A percentile compares a stretch with the other conserved stretches of the same genome.
phyloP scores from a whole-genome alignment of 345 rosid genomes.

The Aurinia saxatilis region DNA sequence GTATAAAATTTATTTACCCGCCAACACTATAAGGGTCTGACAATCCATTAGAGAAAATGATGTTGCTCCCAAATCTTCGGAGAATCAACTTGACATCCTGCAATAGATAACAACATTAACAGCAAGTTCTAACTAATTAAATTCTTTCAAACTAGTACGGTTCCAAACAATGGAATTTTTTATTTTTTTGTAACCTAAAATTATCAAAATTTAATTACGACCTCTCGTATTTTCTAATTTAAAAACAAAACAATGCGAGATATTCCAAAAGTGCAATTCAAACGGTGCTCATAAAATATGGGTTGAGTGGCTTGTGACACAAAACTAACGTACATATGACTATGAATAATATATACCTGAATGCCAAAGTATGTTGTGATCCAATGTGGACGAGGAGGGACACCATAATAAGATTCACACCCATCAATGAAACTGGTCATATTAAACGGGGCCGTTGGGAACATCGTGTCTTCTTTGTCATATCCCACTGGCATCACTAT shows the following conservation, averaged over 20 bases:
- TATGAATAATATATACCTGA: slow-evolving; percentile 20
- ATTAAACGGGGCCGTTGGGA: slow-evolving; percentile 42
- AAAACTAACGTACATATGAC: neutral
- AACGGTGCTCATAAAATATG: too few species aligned
- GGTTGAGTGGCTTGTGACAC: neutral
- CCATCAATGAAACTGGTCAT: slow-evolving; percentile 25
- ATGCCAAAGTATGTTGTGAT: slow-evolving; percentile 49
- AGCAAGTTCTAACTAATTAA: neutral
- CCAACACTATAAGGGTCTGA: slow-evolving; percentile 42
- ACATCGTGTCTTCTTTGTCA: slow-evolving; percentile 43
- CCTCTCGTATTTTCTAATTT: too few species aligned
- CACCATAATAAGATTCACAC: slow-evolving; percentile 44
- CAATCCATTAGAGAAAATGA: slow-evolving; percentile 44
- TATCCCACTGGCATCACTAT: slow-evolving; percentile 57
- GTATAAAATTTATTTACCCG: slow-evolving; percentile 28
- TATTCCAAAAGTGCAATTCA: too few species aligned
- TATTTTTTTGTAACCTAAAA: too few species aligned
- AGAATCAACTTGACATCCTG: slow-evolving; percentile 41
- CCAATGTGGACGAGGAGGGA: slow-evolving; percentile 70
- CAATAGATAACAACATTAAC: neutral
- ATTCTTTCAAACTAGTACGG: neutral
- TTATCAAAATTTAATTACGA: too few species aligned
- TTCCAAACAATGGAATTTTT: too few species aligned
- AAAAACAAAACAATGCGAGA: neutral
- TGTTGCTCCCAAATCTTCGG: slow-evolving; percentile 41